Evolutionary conservation across 768 basidiomycete species (phyloP), one percentile per base, ranked within the genome.

Genomic region (Leccinum rimulosum): DNA sequence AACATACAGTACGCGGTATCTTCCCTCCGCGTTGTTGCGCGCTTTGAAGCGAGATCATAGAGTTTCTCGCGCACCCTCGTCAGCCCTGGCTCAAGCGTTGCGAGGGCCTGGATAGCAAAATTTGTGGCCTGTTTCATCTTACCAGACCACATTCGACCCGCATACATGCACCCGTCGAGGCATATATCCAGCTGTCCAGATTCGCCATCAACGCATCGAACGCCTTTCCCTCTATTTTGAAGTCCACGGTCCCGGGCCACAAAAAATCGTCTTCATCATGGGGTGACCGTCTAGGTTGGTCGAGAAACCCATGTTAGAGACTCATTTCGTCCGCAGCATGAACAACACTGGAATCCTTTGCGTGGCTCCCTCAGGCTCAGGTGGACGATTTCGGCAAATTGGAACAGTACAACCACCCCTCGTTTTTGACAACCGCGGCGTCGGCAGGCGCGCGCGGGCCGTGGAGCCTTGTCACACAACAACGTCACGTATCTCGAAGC

Each of bases 401-500:
- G 15, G 73, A 76, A 12, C 74, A 83, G 33, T 88, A 87, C 66
- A 22, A 79, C 84, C 1, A 75, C 22, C 83, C 12, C 76, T 93
- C 2, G 88, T 91, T 4, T 92, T 93, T 67, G 92, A 93, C 72
- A 93, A 94, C 69, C 81, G 92, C 36, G 92, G 92, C 1, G 89
- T 89, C 6, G 92, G 92, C 7, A 82, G 22, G 22, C 22, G 22
- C 22, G 22, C 22, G 22, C 22, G 22, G 22, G 22, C 22, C 22
- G 22, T 22, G 22, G 22, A 22, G 22, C 22, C 22, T 22, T 22
- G 22, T 22, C 22, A 22, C 22, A 22, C 22, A 22, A 22, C 22
- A 22, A 22, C 59, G 57, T 64, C 61, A 63, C 58, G 28, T 40
- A n/a, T 22, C 22, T 22, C 22, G 22, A 22, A 22, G 22, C 43